Percentiles rank a stretch among this genome's conserved stretches.
phyloP scores from a whole-genome alignment of 2,329 filamentous ascomycete genomes.

The Paraphaeosphaeria sporulosa region DNA sequence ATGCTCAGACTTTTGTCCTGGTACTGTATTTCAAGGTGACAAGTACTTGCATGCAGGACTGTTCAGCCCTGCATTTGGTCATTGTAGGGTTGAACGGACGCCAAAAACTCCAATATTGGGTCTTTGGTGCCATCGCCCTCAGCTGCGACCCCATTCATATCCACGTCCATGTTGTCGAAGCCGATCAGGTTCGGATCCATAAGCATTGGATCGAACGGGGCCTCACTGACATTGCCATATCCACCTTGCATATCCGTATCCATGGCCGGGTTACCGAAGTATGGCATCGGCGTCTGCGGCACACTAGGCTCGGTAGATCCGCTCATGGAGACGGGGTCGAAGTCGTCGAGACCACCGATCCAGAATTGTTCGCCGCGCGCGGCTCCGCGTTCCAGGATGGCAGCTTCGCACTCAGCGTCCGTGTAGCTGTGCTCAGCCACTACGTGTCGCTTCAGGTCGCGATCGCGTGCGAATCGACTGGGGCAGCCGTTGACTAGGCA shows the following conservation, averaged over 20 bases:
- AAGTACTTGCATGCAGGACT: too few species aligned
- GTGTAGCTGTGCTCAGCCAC: constrained; percentile 50
- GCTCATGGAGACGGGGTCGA: constrained; percentile 29
- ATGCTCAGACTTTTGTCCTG: too few species aligned
- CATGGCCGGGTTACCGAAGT: constrained; percentile 24
- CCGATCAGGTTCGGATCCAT: neutral
- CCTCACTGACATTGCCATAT: constrained; percentile 13
- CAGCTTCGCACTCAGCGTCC: constrained; percentile 46
- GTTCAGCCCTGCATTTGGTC: constrained; percentile 15
- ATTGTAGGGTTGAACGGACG: constrained; percentile 37
- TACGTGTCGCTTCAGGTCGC: constrained; percentile 65
- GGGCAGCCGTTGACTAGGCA: constrained; percentile 61
- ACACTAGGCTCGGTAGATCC: constrained; percentile 40
- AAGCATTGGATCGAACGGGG: neutral
- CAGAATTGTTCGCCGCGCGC: constrained; percentile 55
- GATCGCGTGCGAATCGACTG: constrained; percentile 64
- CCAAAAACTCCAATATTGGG: constrained; percentile 17
- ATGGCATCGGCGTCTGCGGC: constrained; percentile 41
- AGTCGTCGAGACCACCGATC: constrained; percentile 50
- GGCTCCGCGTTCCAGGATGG: constrained; percentile 51
- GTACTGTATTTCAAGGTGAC: neutral
- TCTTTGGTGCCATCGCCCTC: constrained; percentile 32
- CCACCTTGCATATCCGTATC: constrained; percentile 11
- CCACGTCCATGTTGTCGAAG: constrained; percentile 29
- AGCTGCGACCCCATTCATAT: constrained; percentile 29